Conservation (phyloP, 78 protist species). For the Carpediemonas membranifera region DNA sequence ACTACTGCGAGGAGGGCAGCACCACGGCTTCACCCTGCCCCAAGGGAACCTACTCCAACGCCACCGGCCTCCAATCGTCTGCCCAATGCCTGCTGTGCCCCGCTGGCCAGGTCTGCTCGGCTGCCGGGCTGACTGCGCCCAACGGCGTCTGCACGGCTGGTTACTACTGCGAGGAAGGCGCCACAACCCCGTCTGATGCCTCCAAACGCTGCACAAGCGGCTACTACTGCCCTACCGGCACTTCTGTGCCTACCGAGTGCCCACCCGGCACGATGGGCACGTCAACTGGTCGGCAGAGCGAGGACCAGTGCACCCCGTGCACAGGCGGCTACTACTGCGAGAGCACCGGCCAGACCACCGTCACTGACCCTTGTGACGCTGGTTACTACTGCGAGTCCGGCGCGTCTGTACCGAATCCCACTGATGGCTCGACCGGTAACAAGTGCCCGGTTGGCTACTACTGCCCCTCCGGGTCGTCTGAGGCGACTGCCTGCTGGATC, state of each 20-base stretch:
- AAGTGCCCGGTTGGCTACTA: slow-evolving; percentile 20
- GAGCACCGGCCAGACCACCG: too few species aligned
- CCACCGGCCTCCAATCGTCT: too few species aligned
- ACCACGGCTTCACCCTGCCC: neutral
- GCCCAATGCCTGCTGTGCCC: slow-evolving; percentile 4
- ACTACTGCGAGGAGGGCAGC: neutral
- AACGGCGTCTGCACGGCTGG: slow-evolving; percentile 44
- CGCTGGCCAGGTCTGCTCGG: slow-evolving; percentile 21
- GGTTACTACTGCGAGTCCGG: neutral
- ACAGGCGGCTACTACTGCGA: neutral
- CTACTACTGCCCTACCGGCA: slow-evolving; percentile 31
- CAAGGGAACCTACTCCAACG: neutral
- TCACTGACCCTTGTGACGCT: neutral
- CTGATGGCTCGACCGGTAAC: neutral
- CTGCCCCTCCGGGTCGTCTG: slow-evolving; percentile 38
- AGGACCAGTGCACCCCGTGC: neutral
- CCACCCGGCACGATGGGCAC: slow-evolving; percentile 14
- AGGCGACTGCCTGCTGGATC: neutral
- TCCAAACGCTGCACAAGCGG: slow-evolving; percentile 14
- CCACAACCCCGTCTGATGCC: neutral
- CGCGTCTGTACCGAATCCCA: neutral
- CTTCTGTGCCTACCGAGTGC: too few species aligned
- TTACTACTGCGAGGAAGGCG: slow-evolving; percentile 36
- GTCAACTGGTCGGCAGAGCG: neutral
- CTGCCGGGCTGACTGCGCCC: too few species aligned